phyloP scores from a whole-genome alignment of 2,329 filamentous ascomycete genomes.

The Colletotrichum sp. region DNA sequence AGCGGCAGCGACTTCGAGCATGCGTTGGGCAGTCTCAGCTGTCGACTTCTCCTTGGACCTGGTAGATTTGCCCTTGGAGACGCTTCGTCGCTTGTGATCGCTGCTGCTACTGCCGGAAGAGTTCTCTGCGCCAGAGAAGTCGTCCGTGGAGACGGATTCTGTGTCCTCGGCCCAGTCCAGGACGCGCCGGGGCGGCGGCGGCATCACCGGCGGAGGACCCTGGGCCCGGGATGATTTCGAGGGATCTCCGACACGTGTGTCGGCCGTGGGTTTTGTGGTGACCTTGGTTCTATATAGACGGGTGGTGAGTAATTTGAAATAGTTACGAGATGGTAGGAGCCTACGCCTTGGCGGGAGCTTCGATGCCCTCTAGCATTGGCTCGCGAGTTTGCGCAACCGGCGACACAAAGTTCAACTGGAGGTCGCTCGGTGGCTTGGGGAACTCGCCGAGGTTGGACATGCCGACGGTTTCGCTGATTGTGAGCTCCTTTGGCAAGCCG shows the following conservation, averaged over 20 bases:
- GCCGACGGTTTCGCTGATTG: slow-evolving; percentile 38
- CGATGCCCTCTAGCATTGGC: background rate
- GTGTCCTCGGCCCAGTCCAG: slow-evolving; percentile 20
- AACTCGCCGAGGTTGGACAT: slow-evolving; percentile 43
- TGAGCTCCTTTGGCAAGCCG: slow-evolving; percentile 48
- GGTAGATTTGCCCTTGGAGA: background rate
- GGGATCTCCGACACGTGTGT: background rate
- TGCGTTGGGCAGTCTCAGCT: background rate
- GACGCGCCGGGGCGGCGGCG: background rate
- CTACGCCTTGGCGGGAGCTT: background rate
- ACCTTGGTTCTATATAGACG: background rate
- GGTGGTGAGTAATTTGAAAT: background rate
- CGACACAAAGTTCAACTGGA: background rate
- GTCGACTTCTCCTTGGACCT: background rate
- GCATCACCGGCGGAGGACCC: background rate
- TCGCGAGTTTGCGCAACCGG: background rate
- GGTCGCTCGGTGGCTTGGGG: slow-evolving; percentile 21
- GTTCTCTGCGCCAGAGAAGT: slow-evolving; percentile 5
- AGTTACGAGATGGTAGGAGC: background rate
- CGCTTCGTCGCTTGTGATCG: background rate
- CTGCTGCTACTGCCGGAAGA: background rate
- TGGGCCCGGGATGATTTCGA: background rate
- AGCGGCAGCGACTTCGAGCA: slow-evolving; percentile 1
- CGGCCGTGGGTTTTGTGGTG: background rate
- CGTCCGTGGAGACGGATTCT: slow-evolving; percentile 9